These are phyloP conservation scores for Cyclotella cryptica DNA, from an alignment of 108 stramenopile species.

Conservation along the genomic window DNA sequence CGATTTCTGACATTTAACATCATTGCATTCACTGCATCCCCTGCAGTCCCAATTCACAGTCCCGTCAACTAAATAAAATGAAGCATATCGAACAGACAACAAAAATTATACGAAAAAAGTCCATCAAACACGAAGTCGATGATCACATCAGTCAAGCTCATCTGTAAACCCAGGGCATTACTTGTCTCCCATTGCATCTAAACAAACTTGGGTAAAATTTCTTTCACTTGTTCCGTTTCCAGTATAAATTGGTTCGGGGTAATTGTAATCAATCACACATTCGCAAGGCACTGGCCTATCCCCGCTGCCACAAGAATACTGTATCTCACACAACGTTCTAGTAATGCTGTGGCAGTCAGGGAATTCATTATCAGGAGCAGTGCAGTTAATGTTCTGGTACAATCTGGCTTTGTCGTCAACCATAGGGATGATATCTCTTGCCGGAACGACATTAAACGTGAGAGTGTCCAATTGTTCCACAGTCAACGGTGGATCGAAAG, in stretches of 20 bases:
- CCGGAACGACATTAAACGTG: slow-evolving; percentile 56
- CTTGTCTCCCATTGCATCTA: slow-evolving; percentile 15
- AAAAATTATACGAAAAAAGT: no score
- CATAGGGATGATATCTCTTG: slow-evolving; percentile 48
- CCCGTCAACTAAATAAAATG: no score
- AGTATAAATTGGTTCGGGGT: slow-evolving; percentile 37
- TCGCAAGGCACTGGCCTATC: slow-evolving; percentile 68
- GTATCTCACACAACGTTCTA: slow-evolving; percentile 71
- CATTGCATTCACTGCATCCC: no score
- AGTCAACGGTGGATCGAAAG: slow-evolving; percentile 40
- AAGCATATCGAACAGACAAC: no score
- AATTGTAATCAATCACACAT: slow-evolving; percentile 50
- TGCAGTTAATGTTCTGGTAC: slow-evolving; percentile 74
- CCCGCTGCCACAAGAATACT: slow-evolving; percentile 68
- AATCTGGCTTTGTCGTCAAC: slow-evolving; percentile 55
- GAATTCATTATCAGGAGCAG: slow-evolving; percentile 49
- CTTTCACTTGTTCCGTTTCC: slow-evolving; percentile 19
- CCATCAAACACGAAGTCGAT: no score
- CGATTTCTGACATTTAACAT: no score
- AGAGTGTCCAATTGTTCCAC: slow-evolving; percentile 37
- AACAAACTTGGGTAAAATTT: slow-evolving; percentile 38
- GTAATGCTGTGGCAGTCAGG: slow-evolving; percentile 63
- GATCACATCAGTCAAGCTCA: no score
- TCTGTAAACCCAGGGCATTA: no score
- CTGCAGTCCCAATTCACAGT: no score